phyloP scores from a whole-genome alignment of 129 eudicot genomes.

The Artemisia argyi region DNA sequence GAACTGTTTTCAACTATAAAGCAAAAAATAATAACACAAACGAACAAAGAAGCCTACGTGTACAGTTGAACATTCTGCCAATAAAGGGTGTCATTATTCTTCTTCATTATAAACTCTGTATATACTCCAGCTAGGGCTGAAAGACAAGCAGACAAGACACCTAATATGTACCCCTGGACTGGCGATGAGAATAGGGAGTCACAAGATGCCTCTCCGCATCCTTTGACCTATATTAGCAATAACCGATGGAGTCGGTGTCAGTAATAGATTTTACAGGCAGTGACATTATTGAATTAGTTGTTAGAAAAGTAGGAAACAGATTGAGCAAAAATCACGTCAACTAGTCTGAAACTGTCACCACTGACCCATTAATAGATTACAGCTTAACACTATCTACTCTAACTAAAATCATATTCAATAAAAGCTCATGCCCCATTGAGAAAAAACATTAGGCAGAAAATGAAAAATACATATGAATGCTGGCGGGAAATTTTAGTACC shows the following conservation, averaged over 20 bases:
- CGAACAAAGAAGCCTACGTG: constrained; percentile 51
- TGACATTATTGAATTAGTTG: constrained; percentile 6
- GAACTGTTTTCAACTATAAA: not conserved
- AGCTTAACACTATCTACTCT: too few species aligned
- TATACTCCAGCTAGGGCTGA: constrained; percentile 98
- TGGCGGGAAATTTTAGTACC: constrained; percentile 45
- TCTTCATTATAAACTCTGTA: constrained; percentile 95
- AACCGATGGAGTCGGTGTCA: constrained; percentile 10
- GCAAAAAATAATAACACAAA: not conserved
- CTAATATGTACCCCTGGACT: constrained; percentile 90
- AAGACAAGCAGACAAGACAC: constrained; percentile 90
- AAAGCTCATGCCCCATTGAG: constrained; percentile 8
- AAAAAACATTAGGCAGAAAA: constrained; percentile 5
- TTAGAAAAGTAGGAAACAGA: not conserved
- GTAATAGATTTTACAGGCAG: constrained; percentile 8
- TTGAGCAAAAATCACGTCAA: not conserved
- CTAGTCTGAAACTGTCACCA: not conserved
- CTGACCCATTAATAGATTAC: too few species aligned
- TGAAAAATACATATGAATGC: not conserved
- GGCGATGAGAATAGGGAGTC: constrained; percentile 92
- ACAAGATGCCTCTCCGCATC: constrained; percentile 93
- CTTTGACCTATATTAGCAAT: constrained; percentile 65
- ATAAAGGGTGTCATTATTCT: constrained; percentile 84
- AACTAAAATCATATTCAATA: not conserved
- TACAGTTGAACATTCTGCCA: constrained; percentile 97